Base-by-base conservation (phyloP, 768 basidiomycete species). In the Mycena galericulata region DNA sequence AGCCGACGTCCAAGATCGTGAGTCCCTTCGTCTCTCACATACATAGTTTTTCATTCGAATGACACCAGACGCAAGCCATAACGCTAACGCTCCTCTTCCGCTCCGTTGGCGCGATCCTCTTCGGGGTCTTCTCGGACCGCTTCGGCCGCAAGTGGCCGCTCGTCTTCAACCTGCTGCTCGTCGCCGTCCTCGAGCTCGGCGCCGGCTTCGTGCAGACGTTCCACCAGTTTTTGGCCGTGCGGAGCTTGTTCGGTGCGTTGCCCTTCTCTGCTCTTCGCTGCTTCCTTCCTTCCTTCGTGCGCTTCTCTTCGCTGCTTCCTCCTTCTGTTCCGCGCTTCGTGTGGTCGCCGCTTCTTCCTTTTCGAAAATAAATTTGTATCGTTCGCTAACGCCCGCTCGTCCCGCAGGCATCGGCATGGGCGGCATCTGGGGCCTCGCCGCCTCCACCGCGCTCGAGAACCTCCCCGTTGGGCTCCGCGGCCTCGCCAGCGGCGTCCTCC, bases 81-180 rank as follows among this genome's bases (percentile, higher is more conserved):
- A 98, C 97, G 8, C 85, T 98, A 54, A 98, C 97, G 0, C 85
- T 99, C 1, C 88, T 99, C n/a, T 92, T 98, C 84, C 89, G 97
- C 66, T 92, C 93, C 6, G 81, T 87, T 56, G 93, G 92, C 36
- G 92, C 93, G 45, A 91, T 95, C 54, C 81, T 96, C 72, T 96
- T 97, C 71, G 96, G 95, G 50, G 77, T 96, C 46, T 73, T 92
- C n/a, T 93, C 92, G 1, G 97, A 98, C 77, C 89, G 97, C 4
- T 97, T 84, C 77, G 97, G 97, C 5, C 88, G 97, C 30, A 97
- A 97, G 84, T 99, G 96, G 96, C 96, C 96, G 5, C 84, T 97
- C 6, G 89, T 97, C 30, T 70, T 73, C 70, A 96, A 96, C 76
- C 84, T 97, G 24, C 49, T 95, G 27, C 75, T 96, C 51, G 87